Conservation (phyloP, 2,329 filamentous ascomycete species). For the Ophiobolus disseminans region DNA sequence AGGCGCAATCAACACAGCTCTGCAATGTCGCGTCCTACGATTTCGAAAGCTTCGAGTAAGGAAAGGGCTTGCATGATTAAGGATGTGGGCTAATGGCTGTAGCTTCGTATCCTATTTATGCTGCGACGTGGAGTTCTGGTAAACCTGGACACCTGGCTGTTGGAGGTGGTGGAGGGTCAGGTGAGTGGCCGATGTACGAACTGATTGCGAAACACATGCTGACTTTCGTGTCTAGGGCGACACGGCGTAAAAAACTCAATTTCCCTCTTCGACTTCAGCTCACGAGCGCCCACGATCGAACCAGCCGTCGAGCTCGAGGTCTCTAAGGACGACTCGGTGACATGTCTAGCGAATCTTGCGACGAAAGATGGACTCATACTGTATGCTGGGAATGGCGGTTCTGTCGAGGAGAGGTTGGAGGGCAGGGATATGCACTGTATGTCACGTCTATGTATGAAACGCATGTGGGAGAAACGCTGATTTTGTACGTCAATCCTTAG, state of each 20-base stretch:
- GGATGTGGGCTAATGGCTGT: conserved; percentile 7
- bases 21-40: conserved; percentile 40
- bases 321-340: conserved; percentile 88
- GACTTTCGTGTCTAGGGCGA: too few species aligned
- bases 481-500: not conserved
- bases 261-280: conserved; percentile 72
- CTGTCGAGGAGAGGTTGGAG: conserved; percentile 71
- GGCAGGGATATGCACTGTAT: conserved; percentile 78
- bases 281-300: conserved; percentile 66
- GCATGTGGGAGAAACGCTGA: not conserved
- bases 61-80: not conserved
- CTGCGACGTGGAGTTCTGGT: conserved; percentile 85
- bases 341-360: conserved; percentile 75
- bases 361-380: conserved; percentile 62
- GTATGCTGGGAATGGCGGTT: conserved; percentile 79
- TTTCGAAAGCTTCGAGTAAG: conserved; percentile 39
- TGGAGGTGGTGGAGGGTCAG: conserved; percentile 86
- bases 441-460: not conserved
- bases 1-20: conserved; percentile 17
- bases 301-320: conserved; percentile 76
- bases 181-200: too few species aligned
- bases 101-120: conserved; percentile 76
- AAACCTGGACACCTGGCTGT: conserved; percentile 74
- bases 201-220: too few species aligned
- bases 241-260: conserved; percentile 79